phyloP scores from a whole-genome alignment of 345 rosid species.

The Geranium brycei region DNA sequence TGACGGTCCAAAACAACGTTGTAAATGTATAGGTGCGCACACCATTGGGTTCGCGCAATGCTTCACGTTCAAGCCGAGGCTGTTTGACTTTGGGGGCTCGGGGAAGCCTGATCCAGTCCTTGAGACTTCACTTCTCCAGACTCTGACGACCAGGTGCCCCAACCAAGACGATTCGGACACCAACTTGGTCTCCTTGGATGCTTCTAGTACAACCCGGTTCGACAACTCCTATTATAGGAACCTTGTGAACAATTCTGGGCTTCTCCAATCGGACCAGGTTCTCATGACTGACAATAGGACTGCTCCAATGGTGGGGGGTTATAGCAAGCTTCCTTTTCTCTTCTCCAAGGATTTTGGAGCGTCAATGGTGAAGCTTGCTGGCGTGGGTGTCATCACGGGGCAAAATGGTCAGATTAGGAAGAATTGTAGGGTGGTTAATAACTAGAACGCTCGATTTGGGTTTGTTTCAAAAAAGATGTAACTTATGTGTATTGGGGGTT shows the following conservation, averaged over 20 bases:
- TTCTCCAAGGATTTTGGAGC: conserved; percentile 39
- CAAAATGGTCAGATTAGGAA: conserved; percentile 51
- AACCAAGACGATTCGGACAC: conserved; percentile 33
- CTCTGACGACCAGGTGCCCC: conserved; percentile 38
- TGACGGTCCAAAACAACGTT: no score
- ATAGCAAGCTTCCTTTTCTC: conserved; percentile 40
- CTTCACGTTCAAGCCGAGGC: conserved; percentile 49
- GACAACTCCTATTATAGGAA: conserved; percentile 44
- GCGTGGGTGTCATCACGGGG: conserved; percentile 42
- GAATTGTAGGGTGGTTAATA: conserved; percentile 38
- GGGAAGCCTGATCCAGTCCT: conserved; percentile 51
- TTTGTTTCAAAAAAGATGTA: no score
- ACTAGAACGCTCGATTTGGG: no score
- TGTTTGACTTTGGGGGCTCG: conserved; percentile 40
- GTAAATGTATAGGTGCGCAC: conserved; percentile 32
- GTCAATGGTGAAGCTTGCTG: conserved; percentile 57
- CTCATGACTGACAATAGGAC: conserved; percentile 37
- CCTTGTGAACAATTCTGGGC: conserved; percentile 34
- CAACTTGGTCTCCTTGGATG: conserved; percentile 37
- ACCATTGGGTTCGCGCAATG: conserved; percentile 66
- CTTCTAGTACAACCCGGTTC: conserved; percentile 21
- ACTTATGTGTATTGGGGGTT: no score
- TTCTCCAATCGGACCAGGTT: conserved; percentile 62
- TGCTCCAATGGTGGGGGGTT: conserved; percentile 31
- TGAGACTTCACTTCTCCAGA: conserved; percentile 31